phyloP scores from a whole-genome alignment of 495 filamentous ascomycete genomes.

The Viridothelium virens region DNA sequence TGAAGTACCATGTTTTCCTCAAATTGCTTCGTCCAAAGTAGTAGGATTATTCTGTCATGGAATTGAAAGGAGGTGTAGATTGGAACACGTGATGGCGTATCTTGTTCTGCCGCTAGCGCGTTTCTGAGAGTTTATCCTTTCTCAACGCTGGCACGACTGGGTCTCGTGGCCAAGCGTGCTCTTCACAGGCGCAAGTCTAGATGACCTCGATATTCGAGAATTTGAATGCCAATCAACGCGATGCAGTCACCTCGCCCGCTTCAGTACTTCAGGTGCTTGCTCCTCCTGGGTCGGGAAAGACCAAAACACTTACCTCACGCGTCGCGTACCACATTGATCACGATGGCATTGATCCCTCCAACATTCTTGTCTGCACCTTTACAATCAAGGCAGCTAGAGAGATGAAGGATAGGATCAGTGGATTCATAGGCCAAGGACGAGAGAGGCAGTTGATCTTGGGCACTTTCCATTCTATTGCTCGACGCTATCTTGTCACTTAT shows the following conservation, averaged over 20 bases:
- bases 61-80: no score
- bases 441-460: conserved; percentile 78
- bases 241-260: conserved; percentile 75
- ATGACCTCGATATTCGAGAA: conserved; percentile 51
- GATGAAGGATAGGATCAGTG: conserved; percentile 83
- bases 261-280: conserved; percentile 85
- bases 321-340: conserved; percentile 89
- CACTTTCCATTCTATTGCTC: conserved; percentile 91
- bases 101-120: not conserved
- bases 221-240: conserved; percentile 73
- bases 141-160: not conserved
- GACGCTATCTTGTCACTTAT: conserved; percentile 77
- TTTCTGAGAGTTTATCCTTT: not conserved
- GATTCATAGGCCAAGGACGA: conserved; percentile 65
- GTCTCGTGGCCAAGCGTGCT: no score
- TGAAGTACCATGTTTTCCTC: no score
- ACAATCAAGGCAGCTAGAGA: conserved; percentile 94
- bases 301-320: conserved; percentile 88
- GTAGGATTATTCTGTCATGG: no score
- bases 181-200: not conserved
- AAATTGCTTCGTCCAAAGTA: no score
- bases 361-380: conserved; percentile 95
- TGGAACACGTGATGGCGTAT: no score
- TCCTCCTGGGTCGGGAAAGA: conserved; percentile 72
- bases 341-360: conserved; percentile 70